A percentile compares a stretch with the other conserved stretches of the same genome.
Evolutionary conservation across 768 basidiomycete species (phyloP).

Genomic region (Daedalea quercina): DNA sequence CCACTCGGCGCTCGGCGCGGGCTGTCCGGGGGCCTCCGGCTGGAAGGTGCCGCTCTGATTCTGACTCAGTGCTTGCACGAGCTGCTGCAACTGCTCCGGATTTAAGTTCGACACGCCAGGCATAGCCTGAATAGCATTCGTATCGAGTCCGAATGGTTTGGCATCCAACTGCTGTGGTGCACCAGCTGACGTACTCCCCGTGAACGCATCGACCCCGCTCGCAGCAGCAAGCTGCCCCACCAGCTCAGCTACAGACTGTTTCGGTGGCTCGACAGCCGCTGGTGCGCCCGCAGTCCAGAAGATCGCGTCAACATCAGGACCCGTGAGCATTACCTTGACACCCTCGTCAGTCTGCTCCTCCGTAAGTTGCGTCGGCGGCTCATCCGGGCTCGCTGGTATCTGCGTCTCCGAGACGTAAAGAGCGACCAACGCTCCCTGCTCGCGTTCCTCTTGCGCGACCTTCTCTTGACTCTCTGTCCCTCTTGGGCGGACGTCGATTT

Average conservation of each 20-base stretch:
- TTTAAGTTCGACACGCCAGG: slow-evolving; percentile 38
- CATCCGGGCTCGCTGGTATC: slow-evolving; percentile 75
- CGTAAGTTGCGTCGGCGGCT: slow-evolving; percentile 49
- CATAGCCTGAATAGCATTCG: slow-evolving; percentile 34
- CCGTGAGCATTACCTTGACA: slow-evolving; percentile 60
- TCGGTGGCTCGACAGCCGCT: slow-evolving; percentile 14
- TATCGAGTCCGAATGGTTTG: slow-evolving; percentile 38
- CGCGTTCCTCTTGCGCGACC: slow-evolving; percentile 65
- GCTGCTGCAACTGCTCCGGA: slow-evolving; percentile 58
- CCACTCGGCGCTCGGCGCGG: slow-evolving; percentile 12
- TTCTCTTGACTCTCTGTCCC: slow-evolving; percentile 70
- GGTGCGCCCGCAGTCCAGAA: slow-evolving; percentile 49
- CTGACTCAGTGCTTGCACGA: slow-evolving; percentile 39
- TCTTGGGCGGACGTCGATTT: slow-evolving; percentile 45
- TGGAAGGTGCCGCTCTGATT: slow-evolving; percentile 7
- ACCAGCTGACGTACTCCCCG: slow-evolving; percentile 27
- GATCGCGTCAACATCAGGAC: slow-evolving; percentile 56
- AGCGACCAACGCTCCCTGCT: slow-evolving; percentile 69
- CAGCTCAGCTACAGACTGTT: slow-evolving; percentile 59
- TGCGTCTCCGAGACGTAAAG: slow-evolving; percentile 64
- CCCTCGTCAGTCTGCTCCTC: slow-evolving; percentile 68
- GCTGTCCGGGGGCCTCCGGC: slow-evolving; percentile 8
- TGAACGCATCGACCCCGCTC: slow-evolving; percentile 32
- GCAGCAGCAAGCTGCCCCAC: slow-evolving; percentile 55
- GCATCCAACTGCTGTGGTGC: slow-evolving; percentile 19